Evolutionary conservation across 2,329 filamentous ascomycete species (phyloP).

Genomic region (Xylariaceae sp.): DNA sequence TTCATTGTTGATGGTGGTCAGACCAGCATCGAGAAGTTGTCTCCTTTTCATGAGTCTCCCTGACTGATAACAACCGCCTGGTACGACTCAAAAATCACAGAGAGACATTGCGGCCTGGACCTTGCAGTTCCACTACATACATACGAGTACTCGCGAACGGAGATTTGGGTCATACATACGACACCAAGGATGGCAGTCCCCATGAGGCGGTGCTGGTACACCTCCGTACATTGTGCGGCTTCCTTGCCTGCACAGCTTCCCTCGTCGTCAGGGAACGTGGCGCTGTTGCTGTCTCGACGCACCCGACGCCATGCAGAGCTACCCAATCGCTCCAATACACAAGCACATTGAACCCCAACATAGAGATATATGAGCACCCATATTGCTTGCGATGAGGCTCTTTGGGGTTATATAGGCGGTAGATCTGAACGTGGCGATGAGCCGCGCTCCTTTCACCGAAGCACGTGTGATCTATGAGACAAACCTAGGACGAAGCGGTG

Average conservation of each 20-base stretch:
- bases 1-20: conserved; percentile 1
- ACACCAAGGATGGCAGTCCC: conserved; percentile 6
- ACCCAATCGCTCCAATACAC: conserved; percentile 7
- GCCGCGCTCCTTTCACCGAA: conserved; percentile 7
- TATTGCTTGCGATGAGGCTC: conserved; percentile 7
- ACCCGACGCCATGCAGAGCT: conserved; percentile 12
- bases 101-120: background rate
- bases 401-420: background rate
- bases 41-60: background rate
- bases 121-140: conserved; percentile 1
- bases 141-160: too few species aligned
- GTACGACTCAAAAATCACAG: background rate
- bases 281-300: conserved; percentile 5
- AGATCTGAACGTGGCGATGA: conserved; percentile 6
- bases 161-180: conserved; percentile 2
- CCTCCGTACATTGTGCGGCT: background rate
- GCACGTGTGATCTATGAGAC: background rate
- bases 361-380: conserved; percentile 13
- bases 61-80: background rate
- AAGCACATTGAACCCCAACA: conserved; percentile 9
- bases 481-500: conserved; percentile 1
- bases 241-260: conserved; percentile 3
- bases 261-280: conserved; percentile 10
- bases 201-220: conserved; percentile 3
- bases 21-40: background rate